Evolutionary conservation across 805 yeast species (phyloP).

Genomic region (Lipomyces orientalis): DNA sequence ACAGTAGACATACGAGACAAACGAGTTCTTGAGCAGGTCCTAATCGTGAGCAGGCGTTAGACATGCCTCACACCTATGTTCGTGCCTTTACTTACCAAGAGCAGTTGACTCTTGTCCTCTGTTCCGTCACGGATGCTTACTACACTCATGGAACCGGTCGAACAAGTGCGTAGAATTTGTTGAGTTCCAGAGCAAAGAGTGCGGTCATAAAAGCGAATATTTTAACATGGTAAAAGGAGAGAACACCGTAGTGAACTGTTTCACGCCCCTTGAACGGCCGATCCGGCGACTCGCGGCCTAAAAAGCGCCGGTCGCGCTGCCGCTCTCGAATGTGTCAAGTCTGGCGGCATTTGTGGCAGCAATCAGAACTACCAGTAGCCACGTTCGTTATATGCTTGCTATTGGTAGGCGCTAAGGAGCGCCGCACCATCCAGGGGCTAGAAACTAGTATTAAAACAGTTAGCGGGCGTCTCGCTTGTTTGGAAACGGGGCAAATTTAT

Average conservation of each 20-base stretch:
- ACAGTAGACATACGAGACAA: slow-evolving; percentile 16
- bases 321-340: too few species aligned
- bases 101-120: slow-evolving; percentile 23
- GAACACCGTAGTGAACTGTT: background rate
- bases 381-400: background rate
- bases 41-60: background rate
- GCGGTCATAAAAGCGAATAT: background rate
- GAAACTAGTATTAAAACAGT: background rate
- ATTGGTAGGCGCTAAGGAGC: background rate
- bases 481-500: too few species aligned
- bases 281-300: too few species aligned
- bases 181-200: background rate
- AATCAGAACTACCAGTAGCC: background rate
- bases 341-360: background rate
- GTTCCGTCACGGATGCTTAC: background rate
- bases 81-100: slow-evolving; percentile 12
- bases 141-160: background rate
- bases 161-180: too few species aligned
- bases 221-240: background rate
- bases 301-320: too few species aligned
- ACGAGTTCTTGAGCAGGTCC: slow-evolving; percentile 29
- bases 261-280: background rate
- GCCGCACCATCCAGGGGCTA: background rate
- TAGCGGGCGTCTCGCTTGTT: background rate
- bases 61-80: too few species aligned